Evolutionary conservation across 768 basidiomycete species (phyloP).

Genomic region (Tephrocybe sp.): DNA sequence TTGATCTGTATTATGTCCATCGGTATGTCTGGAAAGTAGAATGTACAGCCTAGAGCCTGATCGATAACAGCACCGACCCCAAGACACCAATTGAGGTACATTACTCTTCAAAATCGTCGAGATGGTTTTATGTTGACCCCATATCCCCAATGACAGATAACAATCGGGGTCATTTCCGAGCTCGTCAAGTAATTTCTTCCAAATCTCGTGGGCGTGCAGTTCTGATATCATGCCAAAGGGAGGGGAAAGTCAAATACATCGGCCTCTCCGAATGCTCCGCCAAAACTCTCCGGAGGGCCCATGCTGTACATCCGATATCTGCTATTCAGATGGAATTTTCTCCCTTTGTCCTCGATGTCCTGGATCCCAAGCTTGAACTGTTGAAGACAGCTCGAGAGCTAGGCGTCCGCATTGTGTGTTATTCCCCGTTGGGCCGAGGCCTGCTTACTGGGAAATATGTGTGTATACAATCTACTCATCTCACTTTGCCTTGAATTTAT

Average conservation of each 20-base stretch:
- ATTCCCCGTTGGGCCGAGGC: slow-evolving; percentile 50
- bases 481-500: too few relatives aligned
- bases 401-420: slow-evolving; percentile 42
- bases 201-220: slow-evolving; percentile 8
- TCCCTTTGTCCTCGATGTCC: slow-evolving; percentile 41
- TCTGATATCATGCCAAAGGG: slow-evolving; percentile 18
- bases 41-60: too few relatives aligned
- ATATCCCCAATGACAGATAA: slow-evolving; percentile 15
- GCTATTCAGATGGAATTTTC: slow-evolving; percentile 45
- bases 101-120: neutral
- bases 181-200: slow-evolving; percentile 31
- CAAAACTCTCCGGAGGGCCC: slow-evolving; percentile 45
- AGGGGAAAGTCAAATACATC: slow-evolving; percentile 45
- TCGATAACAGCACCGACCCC: slow-evolving; percentile 16
- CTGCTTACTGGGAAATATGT: slow-evolving; percentile 44
- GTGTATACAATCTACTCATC: slow-evolving; percentile 6
- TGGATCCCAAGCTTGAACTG: slow-evolving; percentile 34
- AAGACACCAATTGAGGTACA: slow-evolving; percentile 27
- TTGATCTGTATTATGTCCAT: slow-evolving; percentile 41
- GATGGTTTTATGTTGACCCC: neutral
- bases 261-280: slow-evolving; percentile 50
- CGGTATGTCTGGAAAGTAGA: too few relatives aligned
- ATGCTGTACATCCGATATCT: slow-evolving; percentile 43
- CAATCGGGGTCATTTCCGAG: slow-evolving; percentile 34
- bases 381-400: slow-evolving; percentile 41